Evolutionary conservation across 805 yeast species (phyloP).

Genomic region (Wickerhamomyces tratensis): DNA sequence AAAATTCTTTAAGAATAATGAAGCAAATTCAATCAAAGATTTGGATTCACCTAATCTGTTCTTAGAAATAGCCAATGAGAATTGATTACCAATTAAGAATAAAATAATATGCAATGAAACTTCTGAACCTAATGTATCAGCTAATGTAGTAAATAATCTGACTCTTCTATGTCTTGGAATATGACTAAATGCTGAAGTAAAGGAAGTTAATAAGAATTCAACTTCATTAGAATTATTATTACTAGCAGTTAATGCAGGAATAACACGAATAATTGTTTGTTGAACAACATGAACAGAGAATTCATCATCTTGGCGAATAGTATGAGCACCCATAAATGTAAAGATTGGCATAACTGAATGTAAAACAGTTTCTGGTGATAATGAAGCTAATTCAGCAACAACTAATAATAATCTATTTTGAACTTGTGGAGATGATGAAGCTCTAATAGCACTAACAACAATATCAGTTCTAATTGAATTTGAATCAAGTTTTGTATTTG

Average conservation of each 20-base stretch:
- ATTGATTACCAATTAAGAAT: constrained; percentile 76
- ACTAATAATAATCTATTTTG: constrained; percentile 83
- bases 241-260: constrained; percentile 72
- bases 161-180: constrained; percentile 96
- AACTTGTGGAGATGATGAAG: constrained; percentile 87
- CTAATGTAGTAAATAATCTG: constrained; percentile 67
- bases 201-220: constrained; percentile 79
- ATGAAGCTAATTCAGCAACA: constrained; percentile 75
- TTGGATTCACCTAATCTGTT: constrained; percentile 59
- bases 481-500: constrained; percentile 38
- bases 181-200: constrained; percentile 90
- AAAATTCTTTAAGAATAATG: constrained; percentile 61
- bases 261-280: constrained; percentile 80
- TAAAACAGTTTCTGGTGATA: constrained; percentile 84
- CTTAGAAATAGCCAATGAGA: constrained; percentile 40
- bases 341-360: constrained; percentile 99
- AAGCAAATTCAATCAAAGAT: constrained; percentile 60
- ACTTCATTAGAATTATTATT: constrained; percentile 42
- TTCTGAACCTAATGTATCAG: constrained; percentile 62
- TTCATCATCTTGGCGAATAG: constrained; percentile 94
- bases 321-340: constrained; percentile 98
- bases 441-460: constrained; percentile 81
- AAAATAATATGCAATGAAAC: constrained; percentile 62
- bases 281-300: constrained; percentile 88
- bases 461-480: constrained; percentile 78